Conservation (phyloP, 1,284 basidiomycete species). For the Apiotrichum mycotoxinovorans region DNA sequence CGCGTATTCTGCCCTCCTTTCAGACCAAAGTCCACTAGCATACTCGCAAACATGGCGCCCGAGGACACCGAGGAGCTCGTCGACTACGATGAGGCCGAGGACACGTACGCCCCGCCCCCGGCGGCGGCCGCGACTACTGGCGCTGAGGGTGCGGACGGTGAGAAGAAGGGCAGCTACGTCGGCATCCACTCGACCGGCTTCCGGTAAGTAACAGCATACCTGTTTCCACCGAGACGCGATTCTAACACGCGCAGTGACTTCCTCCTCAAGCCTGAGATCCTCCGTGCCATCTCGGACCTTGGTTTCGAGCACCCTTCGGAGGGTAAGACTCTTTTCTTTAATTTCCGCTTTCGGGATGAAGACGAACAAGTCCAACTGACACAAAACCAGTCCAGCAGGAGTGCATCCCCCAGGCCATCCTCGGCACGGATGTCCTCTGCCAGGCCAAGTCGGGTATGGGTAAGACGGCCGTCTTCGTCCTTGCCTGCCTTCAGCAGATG, state of each 20-base stretch:
- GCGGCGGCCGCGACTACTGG: slow-evolving; percentile 57
- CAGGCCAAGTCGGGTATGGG: slow-evolving; percentile 99
- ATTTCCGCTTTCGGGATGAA: background rate
- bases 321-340: slow-evolving; percentile 58
- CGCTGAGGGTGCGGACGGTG: slow-evolving; percentile 62
- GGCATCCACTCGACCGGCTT: slow-evolving; percentile 96
- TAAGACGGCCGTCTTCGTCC: slow-evolving; percentile 98
- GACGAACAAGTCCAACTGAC: background rate
- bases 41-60: slow-evolving; percentile 24
- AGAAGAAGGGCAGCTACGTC: slow-evolving; percentile 95
- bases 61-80: slow-evolving; percentile 52
- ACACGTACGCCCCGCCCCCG: slow-evolving; percentile 62
- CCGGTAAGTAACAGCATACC: slow-evolving; percentile 64
- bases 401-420: slow-evolving; percentile 98
- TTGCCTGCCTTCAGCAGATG: slow-evolving; percentile 95
- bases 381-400: slow-evolving; percentile 91
- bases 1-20: background rate
- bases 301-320: slow-evolving; percentile 99
- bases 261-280: slow-evolving; percentile 91
- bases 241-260: slow-evolving; percentile 68
- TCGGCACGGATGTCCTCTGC: slow-evolving; percentile 99
- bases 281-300: slow-evolving; percentile 96
- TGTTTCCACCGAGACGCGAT: too few species aligned
- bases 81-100: slow-evolving; percentile 93
- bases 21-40: background rate